phyloP scores from a whole-genome alignment of 345 rosid genomes.

The Lepidium aucheri region DNA sequence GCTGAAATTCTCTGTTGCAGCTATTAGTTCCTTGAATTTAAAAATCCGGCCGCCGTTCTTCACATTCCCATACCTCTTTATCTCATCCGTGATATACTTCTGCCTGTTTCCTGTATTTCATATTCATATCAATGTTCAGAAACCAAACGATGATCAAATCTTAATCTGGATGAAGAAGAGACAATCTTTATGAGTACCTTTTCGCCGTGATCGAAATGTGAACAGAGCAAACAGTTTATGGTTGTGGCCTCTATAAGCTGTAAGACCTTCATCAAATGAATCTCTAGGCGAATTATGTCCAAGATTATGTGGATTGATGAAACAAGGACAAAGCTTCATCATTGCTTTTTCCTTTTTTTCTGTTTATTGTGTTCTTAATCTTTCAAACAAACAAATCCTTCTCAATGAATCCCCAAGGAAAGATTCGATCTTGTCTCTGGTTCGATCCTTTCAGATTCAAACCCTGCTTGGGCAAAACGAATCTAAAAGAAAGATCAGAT shows the following conservation, averaged over 20 bases:
- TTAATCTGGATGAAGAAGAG: not conserved
- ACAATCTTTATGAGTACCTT: conserved; percentile 13
- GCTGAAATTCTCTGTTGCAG: conserved; percentile 49
- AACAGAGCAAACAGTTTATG: conserved; percentile 22
- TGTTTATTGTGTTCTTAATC: conserved; percentile 6
- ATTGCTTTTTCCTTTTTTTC: not conserved
- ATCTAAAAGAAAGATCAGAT: conserved; percentile 31
- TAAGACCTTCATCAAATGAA: conserved; percentile 29
- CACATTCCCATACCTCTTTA: conserved; percentile 37
- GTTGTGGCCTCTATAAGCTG: conserved; percentile 23
- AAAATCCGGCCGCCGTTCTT: conserved; percentile 30
- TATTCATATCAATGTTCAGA: not conserved
- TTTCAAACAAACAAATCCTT: not conserved
- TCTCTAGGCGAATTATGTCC: conserved; percentile 22
- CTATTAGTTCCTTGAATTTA: conserved; percentile 38
- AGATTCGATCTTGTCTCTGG: conserved; percentile 12
- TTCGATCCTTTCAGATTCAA: conserved; percentile 28
- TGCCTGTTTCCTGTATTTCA: conserved; percentile 35
- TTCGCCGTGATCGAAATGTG: conserved; percentile 17
- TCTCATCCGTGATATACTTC: conserved; percentile 36
- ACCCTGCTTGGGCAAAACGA: conserved; percentile 21
- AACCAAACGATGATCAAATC: not conserved
- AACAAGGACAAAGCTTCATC: conserved; percentile 33
- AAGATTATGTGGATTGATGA: conserved; percentile 3
- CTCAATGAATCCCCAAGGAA: conserved; percentile 14